Evolutionary conservation across 2,329 filamentous ascomycete genomes (phyloP), one percentile per base, ranked within the genome.

Genomic region (Chaetomium globosum): DNA sequence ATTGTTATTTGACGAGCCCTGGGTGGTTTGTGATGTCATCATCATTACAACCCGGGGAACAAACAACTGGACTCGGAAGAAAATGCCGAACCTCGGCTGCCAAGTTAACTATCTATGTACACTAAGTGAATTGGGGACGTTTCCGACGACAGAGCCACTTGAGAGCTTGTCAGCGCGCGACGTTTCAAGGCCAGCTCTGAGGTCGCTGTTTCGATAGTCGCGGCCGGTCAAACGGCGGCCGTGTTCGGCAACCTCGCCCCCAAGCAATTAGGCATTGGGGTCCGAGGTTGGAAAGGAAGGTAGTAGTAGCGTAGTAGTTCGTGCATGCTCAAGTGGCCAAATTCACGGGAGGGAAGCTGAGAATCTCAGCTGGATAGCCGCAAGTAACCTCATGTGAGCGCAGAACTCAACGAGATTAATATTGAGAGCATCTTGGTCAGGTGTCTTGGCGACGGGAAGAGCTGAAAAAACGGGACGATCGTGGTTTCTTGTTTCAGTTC

Each of bases 401-500:
- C 28, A n/a, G 23, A 53, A 6, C 9, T 53, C 16, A 6, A 51
- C 12, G 23, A 31, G 13, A 30, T 53, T 53, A 55, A 55, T 55
- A 23, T 55, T 21, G 53, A 55, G 19, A 36, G 26, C 3, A 30
- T 43, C 39, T 43, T 43, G 39, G 16, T 19, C 39, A n/a, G 39
- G 39, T 43, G 5, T 8, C 39, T 31, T 31, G 57, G 31, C 21
- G 46, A 16, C 30, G 30, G 31, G 21, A 53, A 60, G 31, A n/a
- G 30, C n/a, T 33, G 21, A 33, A 36, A 59, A 51, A 16, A 43
- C 33, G 49, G 30, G 59, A 55, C 28, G 51, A 55, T 61, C 51
- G 53, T 59, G 53, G 48, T 67, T 53, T 31, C 48, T 23, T 53
- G 36, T 59, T 59, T 63, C 55, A 56, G 55, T 51, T n/a, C 54